Evolutionary conservation across 805 yeast species (phyloP).

Genomic region (Nakazawaea anatomiae): DNA sequence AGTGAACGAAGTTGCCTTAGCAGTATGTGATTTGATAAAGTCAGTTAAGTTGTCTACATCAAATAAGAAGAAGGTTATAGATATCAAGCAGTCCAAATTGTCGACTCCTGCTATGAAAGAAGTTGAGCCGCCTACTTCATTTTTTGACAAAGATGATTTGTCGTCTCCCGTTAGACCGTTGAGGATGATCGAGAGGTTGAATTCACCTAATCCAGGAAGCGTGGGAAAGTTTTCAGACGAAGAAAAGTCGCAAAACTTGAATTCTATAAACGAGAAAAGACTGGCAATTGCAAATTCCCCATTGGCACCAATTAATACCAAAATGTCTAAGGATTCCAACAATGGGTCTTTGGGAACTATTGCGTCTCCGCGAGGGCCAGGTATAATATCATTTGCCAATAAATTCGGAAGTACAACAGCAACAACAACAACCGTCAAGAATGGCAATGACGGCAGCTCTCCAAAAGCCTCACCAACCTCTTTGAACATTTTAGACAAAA

Average conservation of each 20-base stretch:
- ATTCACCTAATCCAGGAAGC: conserved; percentile 18
- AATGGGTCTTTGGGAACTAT: not conserved
- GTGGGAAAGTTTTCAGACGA: conserved; percentile 13
- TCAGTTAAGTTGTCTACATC: conserved; percentile 33
- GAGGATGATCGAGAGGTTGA: conserved; percentile 55
- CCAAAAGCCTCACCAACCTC: conserved; percentile 12
- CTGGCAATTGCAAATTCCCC: conserved; percentile 3
- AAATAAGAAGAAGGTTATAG: conserved; percentile 9
- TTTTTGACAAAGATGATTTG: conserved; percentile 11
- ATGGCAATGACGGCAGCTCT: conserved; percentile 15
- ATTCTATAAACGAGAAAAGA: not conserved
- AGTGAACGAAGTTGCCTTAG: conserved; percentile 62
- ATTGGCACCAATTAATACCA: conserved; percentile 5
- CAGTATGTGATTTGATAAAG: conserved; percentile 56
- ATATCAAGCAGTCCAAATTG: not conserved
- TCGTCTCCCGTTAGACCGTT: conserved; percentile 58
- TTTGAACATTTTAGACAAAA: conserved; percentile 6
- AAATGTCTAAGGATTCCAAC: not conserved
- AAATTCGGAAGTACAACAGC: conserved; percentile 19
- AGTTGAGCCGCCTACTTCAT: conserved; percentile 1
- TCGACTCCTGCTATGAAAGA: conserved; percentile 12
- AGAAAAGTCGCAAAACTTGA: not conserved
- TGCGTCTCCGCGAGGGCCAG: conserved; percentile 13
- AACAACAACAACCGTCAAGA: conserved; percentile 10
- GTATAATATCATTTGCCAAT: conserved; percentile 23